Conservation (phyloP, 176 grass and related monocot genomes). For the Otatea glauca region DNA sequence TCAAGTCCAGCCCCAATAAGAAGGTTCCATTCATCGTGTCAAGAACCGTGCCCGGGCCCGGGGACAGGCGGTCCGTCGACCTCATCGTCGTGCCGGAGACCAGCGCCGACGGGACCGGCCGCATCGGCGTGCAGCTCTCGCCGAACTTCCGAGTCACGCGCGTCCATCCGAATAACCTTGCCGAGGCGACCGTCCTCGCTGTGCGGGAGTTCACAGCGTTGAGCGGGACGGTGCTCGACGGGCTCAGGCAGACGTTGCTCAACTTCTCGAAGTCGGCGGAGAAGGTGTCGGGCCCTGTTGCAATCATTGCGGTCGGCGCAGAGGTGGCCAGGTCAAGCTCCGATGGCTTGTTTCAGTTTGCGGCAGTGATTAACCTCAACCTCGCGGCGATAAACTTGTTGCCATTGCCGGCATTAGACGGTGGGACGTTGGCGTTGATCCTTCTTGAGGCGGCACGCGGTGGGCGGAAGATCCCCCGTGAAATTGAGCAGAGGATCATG, state of each 20-base stretch:
- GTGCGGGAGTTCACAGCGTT: constrained; percentile 66
- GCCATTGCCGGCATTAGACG: constrained; percentile 74
- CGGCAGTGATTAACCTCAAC: constrained; percentile 86
- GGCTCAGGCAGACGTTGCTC: constrained; percentile 81
- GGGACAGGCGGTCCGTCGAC: constrained; percentile 42
- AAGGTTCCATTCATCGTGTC: constrained; percentile 66
- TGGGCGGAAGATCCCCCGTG: constrained; percentile 82
- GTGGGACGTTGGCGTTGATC: constrained; percentile 74
- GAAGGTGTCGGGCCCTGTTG: constrained; percentile 85
- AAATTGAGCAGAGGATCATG: constrained; percentile 92
- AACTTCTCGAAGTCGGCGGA: constrained; percentile 86
- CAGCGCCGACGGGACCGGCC: constrained; percentile 66
- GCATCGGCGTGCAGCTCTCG: constrained; percentile 86
- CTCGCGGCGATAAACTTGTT: constrained; percentile 88
- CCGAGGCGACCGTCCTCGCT: constrained; percentile 63
- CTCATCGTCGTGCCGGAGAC: constrained; percentile 75
- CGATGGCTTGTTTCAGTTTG: constrained; percentile 85
- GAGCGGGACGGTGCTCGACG: constrained; percentile 65
- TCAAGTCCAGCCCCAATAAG: constrained; percentile 72
- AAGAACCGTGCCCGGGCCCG: constrained; percentile 10
- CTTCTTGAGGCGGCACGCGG: constrained; percentile 92
- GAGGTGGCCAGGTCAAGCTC: constrained; percentile 81
- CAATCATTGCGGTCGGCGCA: constrained; percentile 86
- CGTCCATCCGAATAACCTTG: constrained; percentile 54
- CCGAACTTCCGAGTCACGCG: constrained; percentile 68